These are phyloP conservation scores for Neurospora hispaniola DNA, from an alignment of 495 filamentous ascomycete genomes.

Conservation along the genomic window DNA sequence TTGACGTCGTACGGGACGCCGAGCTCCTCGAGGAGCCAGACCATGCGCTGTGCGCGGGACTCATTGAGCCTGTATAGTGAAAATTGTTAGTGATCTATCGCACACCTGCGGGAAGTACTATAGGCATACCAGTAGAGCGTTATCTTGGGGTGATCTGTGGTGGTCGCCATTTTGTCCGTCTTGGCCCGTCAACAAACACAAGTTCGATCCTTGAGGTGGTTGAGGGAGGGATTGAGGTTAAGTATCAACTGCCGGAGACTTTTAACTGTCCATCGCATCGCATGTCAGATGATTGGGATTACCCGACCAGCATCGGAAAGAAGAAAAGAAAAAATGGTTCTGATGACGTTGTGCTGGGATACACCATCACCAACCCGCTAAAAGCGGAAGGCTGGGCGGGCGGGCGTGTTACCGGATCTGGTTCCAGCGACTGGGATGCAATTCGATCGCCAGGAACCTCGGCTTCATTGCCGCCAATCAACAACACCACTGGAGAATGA, in stretches of 20 bases:
- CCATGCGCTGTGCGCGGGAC: slow-evolving; percentile 73
- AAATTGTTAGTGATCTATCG: background rate
- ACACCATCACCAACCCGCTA: background rate
- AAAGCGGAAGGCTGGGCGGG: background rate
- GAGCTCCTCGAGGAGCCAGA: slow-evolving; percentile 85
- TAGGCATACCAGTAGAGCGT: slow-evolving; percentile 2
- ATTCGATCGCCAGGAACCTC: background rate
- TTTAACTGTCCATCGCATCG: background rate
- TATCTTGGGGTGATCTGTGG: slow-evolving; percentile 1
- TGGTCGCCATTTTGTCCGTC: background rate
- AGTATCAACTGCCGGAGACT: background rate
- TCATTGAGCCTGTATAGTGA: slow-evolving; percentile 54
- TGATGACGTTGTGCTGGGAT: background rate
- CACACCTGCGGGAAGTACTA: too few species aligned
- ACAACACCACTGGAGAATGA: background rate
- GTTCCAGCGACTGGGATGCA: background rate
- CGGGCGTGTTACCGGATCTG: background rate
- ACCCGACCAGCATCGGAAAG: background rate
- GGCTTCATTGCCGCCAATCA: background rate
- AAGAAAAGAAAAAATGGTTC: background rate
- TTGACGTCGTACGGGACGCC: slow-evolving; percentile 67
- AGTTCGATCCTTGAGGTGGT: background rate
- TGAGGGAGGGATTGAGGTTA: background rate
- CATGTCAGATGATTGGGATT: background rate
- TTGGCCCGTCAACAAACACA: background rate